These are phyloP conservation scores for Naematelia aurantialba DNA, from an alignment of 768 basidiomycete genomes.

Conservation along the genomic window DNA sequence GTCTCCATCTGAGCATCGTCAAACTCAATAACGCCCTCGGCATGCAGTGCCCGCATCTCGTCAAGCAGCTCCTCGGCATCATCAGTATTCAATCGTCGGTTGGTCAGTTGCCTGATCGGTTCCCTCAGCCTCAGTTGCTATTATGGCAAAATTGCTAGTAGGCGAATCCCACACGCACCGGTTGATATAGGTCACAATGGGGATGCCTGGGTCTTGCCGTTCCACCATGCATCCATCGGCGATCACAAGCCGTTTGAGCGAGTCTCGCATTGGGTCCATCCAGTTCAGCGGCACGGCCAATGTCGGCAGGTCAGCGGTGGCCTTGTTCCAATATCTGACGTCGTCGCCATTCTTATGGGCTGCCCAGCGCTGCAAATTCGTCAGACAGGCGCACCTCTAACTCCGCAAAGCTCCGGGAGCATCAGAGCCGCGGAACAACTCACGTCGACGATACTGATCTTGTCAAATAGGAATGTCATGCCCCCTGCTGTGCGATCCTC, in stretches of 20 bases:
- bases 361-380: slow-evolving; percentile 24
- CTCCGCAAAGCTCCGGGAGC: no score
- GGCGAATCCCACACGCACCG: slow-evolving; percentile 5
- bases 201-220: slow-evolving; percentile 18
- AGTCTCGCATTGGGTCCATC: slow-evolving; percentile 32
- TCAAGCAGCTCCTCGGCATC: slow-evolving; percentile 19
- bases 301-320: slow-evolving; percentile 26
- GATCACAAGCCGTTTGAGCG: slow-evolving; percentile 15
- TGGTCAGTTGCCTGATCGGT: slow-evolving; percentile 20
- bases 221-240: slow-evolving; percentile 22
- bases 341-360: slow-evolving; percentile 25
- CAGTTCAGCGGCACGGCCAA: slow-evolving; percentile 22
- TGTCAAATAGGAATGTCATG: slow-evolving; percentile 31
- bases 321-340: slow-evolving; percentile 31
- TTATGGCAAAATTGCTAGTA: background rate
- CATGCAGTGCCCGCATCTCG: slow-evolving; percentile 22
- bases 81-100: slow-evolving; percentile 17
- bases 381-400: background rate
- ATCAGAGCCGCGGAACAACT: background rate
- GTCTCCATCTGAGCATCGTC: slow-evolving; percentile 32
- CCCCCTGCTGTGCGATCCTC: slow-evolving; percentile 22
- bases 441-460: slow-evolving; percentile 8
- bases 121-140: background rate
- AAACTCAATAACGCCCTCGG: slow-evolving; percentile 28
- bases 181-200: slow-evolving; percentile 39